Evolutionary conservation across 768 basidiomycete genomes (phyloP).

Genomic region (Leccinum truebloodii): DNA sequence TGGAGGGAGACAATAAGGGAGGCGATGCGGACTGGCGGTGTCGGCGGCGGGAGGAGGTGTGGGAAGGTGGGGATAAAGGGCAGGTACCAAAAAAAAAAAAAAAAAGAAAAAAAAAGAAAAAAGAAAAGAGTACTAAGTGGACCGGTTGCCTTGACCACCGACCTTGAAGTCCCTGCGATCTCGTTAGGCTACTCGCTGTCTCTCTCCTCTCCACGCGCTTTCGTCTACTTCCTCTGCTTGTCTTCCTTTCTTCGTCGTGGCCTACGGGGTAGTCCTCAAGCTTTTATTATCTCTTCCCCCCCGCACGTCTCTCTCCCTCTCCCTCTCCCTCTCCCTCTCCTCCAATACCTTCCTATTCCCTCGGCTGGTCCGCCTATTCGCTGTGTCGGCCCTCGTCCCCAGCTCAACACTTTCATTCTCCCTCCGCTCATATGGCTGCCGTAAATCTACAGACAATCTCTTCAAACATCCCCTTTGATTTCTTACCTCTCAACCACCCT

Average conservation of each 20-base stretch:
- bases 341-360: constrained; percentile 7
- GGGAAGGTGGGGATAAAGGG: constrained; percentile 23
- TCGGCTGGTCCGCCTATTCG: constrained; percentile 60
- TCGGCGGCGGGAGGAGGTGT: constrained; percentile 5
- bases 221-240: constrained; percentile 20
- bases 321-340: background rate
- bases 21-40: too few relatives aligned
- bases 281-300: constrained; percentile 9
- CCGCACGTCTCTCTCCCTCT: background rate
- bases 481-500: constrained; percentile 57
- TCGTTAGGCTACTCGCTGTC: constrained; percentile 27
- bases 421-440: constrained; percentile 55
- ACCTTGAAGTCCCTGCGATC: constrained; percentile 37
- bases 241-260: constrained; percentile 23
- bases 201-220: constrained; percentile 16
- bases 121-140: background rate
- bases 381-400: constrained; percentile 34
- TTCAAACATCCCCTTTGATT: constrained; percentile 67
- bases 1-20: too few relatives aligned
- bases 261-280: constrained; percentile 25
- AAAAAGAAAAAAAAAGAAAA: background rate
- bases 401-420: constrained; percentile 41
- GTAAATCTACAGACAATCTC: constrained; percentile 76
- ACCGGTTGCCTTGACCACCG: constrained; percentile 56
- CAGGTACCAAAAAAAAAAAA: constrained; percentile 11